A percentile compares a stretch with the other conserved stretches of the same genome.
Evolutionary conservation across 2,329 filamentous ascomycete species (phyloP).

Genomic region (Colletotrichum spaethianum): DNA sequence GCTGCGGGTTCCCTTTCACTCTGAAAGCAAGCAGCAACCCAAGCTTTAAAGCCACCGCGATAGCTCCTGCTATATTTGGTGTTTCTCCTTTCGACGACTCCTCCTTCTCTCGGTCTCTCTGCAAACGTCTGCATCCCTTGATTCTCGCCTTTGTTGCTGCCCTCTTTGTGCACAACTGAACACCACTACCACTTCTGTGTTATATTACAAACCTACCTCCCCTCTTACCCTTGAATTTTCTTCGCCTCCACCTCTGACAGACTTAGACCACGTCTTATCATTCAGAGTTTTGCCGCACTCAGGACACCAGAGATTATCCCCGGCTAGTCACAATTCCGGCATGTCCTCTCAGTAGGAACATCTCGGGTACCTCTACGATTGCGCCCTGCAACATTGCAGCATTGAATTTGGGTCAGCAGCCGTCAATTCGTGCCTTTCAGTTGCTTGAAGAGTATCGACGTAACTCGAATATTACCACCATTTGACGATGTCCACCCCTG

Average conservation of each 20-base stretch:
- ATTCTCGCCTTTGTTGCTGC: conserved; percentile 9
- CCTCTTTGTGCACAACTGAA: conserved; percentile 12
- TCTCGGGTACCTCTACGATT: not conserved
- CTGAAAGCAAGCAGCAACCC: not conserved
- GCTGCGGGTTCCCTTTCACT: not conserved
- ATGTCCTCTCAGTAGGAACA: conserved; percentile 8
- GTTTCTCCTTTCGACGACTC: not conserved
- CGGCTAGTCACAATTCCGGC: not conserved
- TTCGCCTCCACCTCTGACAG: not conserved
- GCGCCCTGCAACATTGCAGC: not conserved
- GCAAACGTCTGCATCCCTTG: conserved; percentile 21
- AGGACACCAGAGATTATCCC: not conserved
- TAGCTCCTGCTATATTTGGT: conserved; percentile 16
- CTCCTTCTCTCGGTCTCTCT: not conserved
- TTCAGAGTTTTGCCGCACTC: not conserved
- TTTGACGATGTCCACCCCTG: conserved; percentile 15
- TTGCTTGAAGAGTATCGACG: not conserved
- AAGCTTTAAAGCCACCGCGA: not conserved
- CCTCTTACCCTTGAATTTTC: not conserved
- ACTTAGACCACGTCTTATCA: not conserved
- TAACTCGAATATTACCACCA: not conserved
- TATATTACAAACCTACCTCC: not conserved
- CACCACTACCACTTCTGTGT: not conserved
- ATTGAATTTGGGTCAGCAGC: not conserved
- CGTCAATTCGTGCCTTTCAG: not conserved